Base-by-base conservation (phyloP, 164 flowering plant species). In the Berberis vulgaris region DNA sequence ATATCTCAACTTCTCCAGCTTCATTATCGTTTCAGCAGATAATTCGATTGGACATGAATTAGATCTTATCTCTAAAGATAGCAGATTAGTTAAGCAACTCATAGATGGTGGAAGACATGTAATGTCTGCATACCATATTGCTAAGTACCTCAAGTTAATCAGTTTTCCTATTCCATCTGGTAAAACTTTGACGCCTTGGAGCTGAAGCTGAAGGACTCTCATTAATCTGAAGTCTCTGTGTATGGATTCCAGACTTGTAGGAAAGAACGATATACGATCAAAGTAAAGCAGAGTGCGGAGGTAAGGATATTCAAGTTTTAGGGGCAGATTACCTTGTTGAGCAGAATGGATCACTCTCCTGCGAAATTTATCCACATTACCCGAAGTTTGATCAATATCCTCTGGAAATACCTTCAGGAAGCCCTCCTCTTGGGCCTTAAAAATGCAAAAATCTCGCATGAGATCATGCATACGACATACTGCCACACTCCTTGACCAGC, bases 391-490 rank as follows among this genome's bases (percentile, higher is more conserved):
- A 26, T 1, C 5, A 26, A 38, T 3, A 13, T 10, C 44, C 41
- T 2, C 4, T 47, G 43, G 46, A 3, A 40, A 26, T 0, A 2
- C 38, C 3, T 12, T 8, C 12, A 65, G 41, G 40, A 59, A 49
- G 2, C 49, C 47, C 11, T 12, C 56, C 10, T 46, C 39, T 6
- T 11, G 8, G 1, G 62, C 61, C 39, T 45, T 58, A 6, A 7
- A 9, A 11, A 49, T 47, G 0, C 61, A 41, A 0, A 59, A n/a
- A 13, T 41, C 62, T 49, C 68, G 39, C 47, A 65, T n/a, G 1
- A 57, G 55, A 65, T 65, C 68, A 47, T 65, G 68, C 5, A 65
- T 6, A 10, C 62, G 55, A 43, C 68, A 65, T 3, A 2, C 41
- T 47, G 40, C 6, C n/a, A 57, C 47, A 42, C 50, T 64, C 4